These are phyloP conservation scores for Leccinellum rugosiceps DNA, from an alignment of 768 basidiomycete genomes.

Conservation along the genomic window DNA sequence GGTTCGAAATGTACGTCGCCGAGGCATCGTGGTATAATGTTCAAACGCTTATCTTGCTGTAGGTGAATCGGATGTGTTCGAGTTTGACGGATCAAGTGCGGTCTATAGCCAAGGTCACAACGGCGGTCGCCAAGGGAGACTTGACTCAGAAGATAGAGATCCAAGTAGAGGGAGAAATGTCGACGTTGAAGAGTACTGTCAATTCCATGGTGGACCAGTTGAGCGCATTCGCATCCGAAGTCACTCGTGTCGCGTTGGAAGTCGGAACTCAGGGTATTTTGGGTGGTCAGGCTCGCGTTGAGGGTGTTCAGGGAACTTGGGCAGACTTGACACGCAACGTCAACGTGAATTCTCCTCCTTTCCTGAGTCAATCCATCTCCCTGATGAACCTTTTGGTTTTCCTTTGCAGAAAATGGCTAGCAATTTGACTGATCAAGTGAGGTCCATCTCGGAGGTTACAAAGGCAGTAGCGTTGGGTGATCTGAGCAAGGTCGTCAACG, in stretches of 20 bases:
- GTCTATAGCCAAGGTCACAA: conserved; percentile 81
- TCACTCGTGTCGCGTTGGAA: conserved; percentile 80
- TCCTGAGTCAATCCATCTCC: not conserved
- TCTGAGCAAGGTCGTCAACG: conserved; percentile 78
- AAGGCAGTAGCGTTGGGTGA: conserved; percentile 81
- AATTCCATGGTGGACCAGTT: conserved; percentile 95
- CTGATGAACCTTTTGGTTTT: conserved; percentile 1
- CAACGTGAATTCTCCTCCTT: conserved; percentile 50
- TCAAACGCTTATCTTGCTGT: conserved; percentile 9
- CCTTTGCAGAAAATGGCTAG: conserved; percentile 76
- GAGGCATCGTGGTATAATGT: not conserved
- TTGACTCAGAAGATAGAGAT: conserved; percentile 93
- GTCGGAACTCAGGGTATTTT: conserved; percentile 90
- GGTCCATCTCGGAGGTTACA: conserved; percentile 86
- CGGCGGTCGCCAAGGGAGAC: conserved; percentile 88
- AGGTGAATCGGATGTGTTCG: conserved; percentile 81
- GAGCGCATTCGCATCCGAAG: conserved; percentile 81
- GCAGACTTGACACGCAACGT: conserved; percentile 86
- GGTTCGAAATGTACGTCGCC: conserved; percentile 59
- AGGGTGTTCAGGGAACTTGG: conserved; percentile 93
- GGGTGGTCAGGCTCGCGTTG: conserved; percentile 87
- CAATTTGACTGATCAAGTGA: conserved; percentile 82
- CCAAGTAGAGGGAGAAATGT: conserved; percentile 85
- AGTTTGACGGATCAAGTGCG: conserved; percentile 80
- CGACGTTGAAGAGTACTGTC: conserved; percentile 75